These are phyloP conservation scores for Hygrophorus russula DNA, from an alignment of 768 basidiomycete species.

Conservation along the genomic window DNA sequence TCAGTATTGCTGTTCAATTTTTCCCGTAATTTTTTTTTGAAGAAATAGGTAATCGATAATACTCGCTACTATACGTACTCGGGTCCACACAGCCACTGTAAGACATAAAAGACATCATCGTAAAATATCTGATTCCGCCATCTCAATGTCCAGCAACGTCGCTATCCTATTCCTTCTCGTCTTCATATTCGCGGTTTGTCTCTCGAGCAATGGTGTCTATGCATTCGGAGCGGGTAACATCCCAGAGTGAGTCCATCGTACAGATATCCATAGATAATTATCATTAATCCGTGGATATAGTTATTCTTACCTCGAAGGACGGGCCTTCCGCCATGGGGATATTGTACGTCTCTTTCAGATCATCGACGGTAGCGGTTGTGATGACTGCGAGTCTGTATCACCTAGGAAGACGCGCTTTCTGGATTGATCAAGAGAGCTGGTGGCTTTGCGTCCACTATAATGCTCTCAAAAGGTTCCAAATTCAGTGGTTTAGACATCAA, in stretches of 20 bases:
- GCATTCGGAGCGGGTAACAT: conserved; percentile 86
- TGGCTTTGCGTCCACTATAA: conserved; percentile 44
- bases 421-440: conserved; percentile 45
- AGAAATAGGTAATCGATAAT: too few relatives aligned
- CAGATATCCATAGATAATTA: conserved; percentile 6
- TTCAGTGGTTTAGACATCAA: conserved; percentile 77
- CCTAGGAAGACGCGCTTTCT: conserved; percentile 59
- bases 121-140: too few relatives aligned
- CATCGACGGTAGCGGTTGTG: conserved; percentile 7
- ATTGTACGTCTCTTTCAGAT: conserved; percentile 37
- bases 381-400: conserved; percentile 12
- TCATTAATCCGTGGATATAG: conserved; percentile 22
- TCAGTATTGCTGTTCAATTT: too few relatives aligned
- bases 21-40: too few relatives aligned
- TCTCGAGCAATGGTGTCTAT: conserved; percentile 47
- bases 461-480: conserved; percentile 54
- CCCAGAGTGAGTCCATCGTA: conserved; percentile 39
- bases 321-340: conserved; percentile 83
- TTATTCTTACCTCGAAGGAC: conserved; percentile 79
- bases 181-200: conserved; percentile 42
- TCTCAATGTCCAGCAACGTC: conserved; percentile 22
- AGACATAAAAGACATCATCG: too few relatives aligned
- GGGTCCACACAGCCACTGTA: too few relatives aligned
- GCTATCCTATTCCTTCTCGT: conserved; percentile 34
- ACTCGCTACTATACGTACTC: too few relatives aligned